Evolutionary conservation across 2,329 filamentous ascomycete genomes (phyloP).

Genomic region (Penicillium olsonii): DNA sequence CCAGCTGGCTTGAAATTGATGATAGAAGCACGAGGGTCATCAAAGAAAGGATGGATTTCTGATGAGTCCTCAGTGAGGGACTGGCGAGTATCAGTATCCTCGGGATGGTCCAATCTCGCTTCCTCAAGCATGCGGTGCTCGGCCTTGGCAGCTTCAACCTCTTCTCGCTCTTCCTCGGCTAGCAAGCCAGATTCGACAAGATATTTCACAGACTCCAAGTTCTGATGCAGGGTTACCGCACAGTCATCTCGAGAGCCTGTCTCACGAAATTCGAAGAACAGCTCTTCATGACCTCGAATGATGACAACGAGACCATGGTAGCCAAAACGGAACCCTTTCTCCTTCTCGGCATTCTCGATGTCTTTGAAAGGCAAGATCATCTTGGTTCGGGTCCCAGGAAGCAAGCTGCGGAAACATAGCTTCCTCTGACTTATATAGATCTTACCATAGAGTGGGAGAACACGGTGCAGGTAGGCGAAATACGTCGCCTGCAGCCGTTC

Average conservation of each 20-base stretch:
- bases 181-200: slow-evolving; percentile 70
- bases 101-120: slow-evolving; percentile 59
- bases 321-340: slow-evolving; percentile 89
- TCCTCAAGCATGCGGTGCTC: slow-evolving; percentile 80
- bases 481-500: slow-evolving; percentile 87
- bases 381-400: slow-evolving; percentile 88
- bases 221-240: slow-evolving; percentile 74
- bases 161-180: slow-evolving; percentile 67
- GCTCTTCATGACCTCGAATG: slow-evolving; percentile 88
- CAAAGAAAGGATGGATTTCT: slow-evolving; percentile 74
- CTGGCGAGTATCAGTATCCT: slow-evolving; percentile 30
- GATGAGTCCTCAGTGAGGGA: slow-evolving; percentile 33
- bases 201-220: slow-evolving; percentile 70
- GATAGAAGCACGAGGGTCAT: slow-evolving; percentile 84
- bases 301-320: slow-evolving; percentile 91
- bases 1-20: slow-evolving; percentile 85
- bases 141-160: slow-evolving; percentile 72
- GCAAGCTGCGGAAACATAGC: slow-evolving; percentile 89
- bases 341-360: slow-evolving; percentile 89
- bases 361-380: slow-evolving; percentile 87
- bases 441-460: slow-evolving; percentile 91
- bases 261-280: slow-evolving; percentile 91
- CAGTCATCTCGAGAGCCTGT: slow-evolving; percentile 84
- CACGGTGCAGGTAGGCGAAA: slow-evolving; percentile 87
- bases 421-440: slow-evolving; percentile 87